phyloP scores from a whole-genome alignment of 1,284 basidiomycete genomes.

The Leccinum fallax region DNA sequence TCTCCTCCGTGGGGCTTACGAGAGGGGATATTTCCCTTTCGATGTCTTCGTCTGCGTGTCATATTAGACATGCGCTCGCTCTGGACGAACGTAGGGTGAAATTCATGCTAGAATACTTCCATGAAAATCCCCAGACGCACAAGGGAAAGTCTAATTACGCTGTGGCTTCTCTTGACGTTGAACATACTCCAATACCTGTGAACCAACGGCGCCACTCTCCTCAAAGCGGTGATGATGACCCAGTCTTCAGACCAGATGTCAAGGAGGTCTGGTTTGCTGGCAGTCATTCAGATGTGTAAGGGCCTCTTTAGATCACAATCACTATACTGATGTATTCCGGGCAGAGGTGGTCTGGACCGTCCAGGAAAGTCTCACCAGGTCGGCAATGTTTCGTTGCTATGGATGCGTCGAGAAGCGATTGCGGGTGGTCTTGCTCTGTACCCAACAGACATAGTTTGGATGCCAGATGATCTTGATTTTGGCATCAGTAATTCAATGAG shows the following conservation, averaged over 20 bases:
- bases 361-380: slow-evolving; percentile 11
- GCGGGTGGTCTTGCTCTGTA: slow-evolving; percentile 16
- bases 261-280: slow-evolving; percentile 27
- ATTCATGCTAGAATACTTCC: slow-evolving; percentile 15
- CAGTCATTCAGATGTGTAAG: slow-evolving; percentile 29
- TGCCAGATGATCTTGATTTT: slow-evolving; percentile 28
- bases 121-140: slow-evolving; percentile 6
- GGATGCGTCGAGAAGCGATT: slow-evolving; percentile 23
- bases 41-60: slow-evolving; percentile 13
- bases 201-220: neutral
- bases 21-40: slow-evolving; percentile 21
- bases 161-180: neutral
- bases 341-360: slow-evolving; percentile 25
- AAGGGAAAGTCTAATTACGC: slow-evolving; percentile 14
- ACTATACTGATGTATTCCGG: neutral
- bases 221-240: neutral
- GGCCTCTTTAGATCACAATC: neutral
- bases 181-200: neutral
- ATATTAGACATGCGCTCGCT: slow-evolving; percentile 26
- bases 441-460: slow-evolving; percentile 28
- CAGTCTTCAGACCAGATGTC: slow-evolving; percentile 5
- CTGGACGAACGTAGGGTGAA: slow-evolving; percentile 8
- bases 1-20: slow-evolving; percentile 34
- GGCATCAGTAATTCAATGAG: slow-evolving; percentile 25
- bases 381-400: slow-evolving; percentile 19